These are phyloP conservation scores for Gilbertella persicaria DNA, from an alignment of 371 early-diverging fungal species.

Conservation along the genomic window DNA sequence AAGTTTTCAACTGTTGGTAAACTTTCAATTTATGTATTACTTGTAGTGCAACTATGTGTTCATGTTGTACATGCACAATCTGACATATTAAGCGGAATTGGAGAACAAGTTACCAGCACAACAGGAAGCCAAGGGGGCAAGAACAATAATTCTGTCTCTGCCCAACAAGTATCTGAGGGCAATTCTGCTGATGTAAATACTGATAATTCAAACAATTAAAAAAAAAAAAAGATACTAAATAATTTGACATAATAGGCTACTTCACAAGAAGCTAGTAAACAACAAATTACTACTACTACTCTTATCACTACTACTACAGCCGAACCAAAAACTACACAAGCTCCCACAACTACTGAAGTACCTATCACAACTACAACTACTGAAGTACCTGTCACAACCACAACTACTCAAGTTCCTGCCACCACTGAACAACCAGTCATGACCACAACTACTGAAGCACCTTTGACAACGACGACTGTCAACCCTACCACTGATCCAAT, in stretches of 20 bases:
- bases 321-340: background rate
- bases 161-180: background rate
- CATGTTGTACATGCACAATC: conserved; percentile 15
- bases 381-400: background rate
- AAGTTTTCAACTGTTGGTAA: conserved; percentile 1
- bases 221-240: too few species aligned
- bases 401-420: background rate
- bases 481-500: background rate
- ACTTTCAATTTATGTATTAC: conserved; percentile 13
- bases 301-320: conserved; percentile 1
- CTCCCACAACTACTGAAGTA: background rate
- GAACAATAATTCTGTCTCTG: background rate
- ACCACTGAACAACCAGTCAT: conserved; percentile 1
- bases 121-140: background rate
- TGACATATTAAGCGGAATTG: too few species aligned
- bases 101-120: too few species aligned
- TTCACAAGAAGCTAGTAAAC: background rate
- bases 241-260: too few species aligned
- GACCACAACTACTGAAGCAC: conserved; percentile 4
- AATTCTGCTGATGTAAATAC: background rate
- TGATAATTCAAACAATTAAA: background rate
- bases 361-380: background rate
- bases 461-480: conserved; percentile 4
- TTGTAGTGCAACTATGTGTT: conserved; percentile 11
- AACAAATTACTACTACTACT: background rate